These are phyloP conservation scores for Scheffersomyces lignicola DNA, from an alignment of 1,139 yeast species.

Conservation along the genomic window DNA sequence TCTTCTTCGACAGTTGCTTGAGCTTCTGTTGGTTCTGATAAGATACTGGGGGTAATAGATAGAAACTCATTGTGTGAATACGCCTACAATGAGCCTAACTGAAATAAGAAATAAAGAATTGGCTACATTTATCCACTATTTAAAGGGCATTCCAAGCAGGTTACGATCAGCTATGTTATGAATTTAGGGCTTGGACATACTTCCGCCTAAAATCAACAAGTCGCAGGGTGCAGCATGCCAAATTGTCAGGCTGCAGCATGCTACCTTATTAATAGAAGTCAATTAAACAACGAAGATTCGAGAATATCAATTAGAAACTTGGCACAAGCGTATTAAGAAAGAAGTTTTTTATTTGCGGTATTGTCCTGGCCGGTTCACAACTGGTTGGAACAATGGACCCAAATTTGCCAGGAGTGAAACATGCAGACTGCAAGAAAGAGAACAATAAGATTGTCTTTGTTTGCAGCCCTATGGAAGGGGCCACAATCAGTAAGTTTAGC, in stretches of 20 bases:
- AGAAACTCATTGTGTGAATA: conserved; percentile 17
- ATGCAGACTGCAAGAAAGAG: neutral
- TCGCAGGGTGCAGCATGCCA: too few species aligned
- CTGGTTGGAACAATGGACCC: neutral
- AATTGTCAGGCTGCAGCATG: neutral
- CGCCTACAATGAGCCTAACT: too few species aligned
- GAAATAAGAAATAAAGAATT: too few species aligned
- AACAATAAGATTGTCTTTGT: neutral
- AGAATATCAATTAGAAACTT: conserved; percentile 1
- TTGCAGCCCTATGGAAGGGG: neutral
- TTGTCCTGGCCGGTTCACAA: too few species aligned
- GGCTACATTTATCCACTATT: too few species aligned
- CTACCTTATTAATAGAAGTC: neutral
- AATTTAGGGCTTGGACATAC: neutral
- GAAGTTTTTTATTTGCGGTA: too few species aligned
- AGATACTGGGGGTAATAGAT: conserved; percentile 26
- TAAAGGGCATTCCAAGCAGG: too few species aligned
- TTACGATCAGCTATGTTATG: too few species aligned
- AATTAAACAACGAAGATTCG: neutral
- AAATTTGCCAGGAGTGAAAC: neutral
- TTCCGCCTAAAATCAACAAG: neutral
- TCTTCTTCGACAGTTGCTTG: conserved; percentile 15
- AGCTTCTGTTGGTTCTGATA: conserved; percentile 31
- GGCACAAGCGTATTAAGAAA: neutral
- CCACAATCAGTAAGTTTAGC: neutral